These are phyloP conservation scores for Stereum hirsutum DNA, from an alignment of 1,284 basidiomycete genomes.

Conservation along the genomic window DNA sequence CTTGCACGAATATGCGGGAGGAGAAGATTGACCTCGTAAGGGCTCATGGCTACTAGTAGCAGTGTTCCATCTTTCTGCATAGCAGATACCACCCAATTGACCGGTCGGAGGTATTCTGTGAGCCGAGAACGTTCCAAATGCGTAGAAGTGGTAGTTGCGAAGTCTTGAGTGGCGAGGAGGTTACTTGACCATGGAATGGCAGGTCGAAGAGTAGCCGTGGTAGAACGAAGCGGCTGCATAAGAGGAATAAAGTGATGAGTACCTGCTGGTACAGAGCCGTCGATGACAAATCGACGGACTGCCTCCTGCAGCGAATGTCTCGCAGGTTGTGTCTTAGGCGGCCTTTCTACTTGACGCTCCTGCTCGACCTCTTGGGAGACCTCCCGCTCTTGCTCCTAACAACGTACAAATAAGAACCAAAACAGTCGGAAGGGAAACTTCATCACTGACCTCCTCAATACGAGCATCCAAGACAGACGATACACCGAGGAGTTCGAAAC, in stretches of 20 bases:
- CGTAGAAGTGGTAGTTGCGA: background rate
- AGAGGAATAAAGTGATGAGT: slow-evolving; percentile 10
- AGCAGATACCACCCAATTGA: slow-evolving; percentile 32
- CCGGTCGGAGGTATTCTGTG: slow-evolving; percentile 28
- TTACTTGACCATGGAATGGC: background rate
- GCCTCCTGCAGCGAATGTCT: slow-evolving; percentile 16
- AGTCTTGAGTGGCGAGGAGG: slow-evolving; percentile 1
- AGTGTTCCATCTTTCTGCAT: background rate
- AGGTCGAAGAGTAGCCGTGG: too few species aligned
- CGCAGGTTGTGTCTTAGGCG: slow-evolving; percentile 17
- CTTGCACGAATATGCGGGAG: slow-evolving; percentile 25
- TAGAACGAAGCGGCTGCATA: slow-evolving; percentile 6
- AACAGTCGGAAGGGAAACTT: too few species aligned
- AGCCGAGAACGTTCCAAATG: background rate
- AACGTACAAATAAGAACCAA: too few species aligned
- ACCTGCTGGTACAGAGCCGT: slow-evolving; percentile 12
- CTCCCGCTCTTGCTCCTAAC: slow-evolving; percentile 44
- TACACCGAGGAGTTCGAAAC: slow-evolving; percentile 20
- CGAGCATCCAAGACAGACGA: slow-evolving; percentile 9
- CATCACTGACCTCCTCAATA: too few species aligned
- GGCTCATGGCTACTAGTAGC: slow-evolving; percentile 31
- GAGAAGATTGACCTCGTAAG: slow-evolving; percentile 31
- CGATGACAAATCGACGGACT: slow-evolving; percentile 20
- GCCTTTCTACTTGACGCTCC: slow-evolving; percentile 28
- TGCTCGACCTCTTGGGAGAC: slow-evolving; percentile 32